Percentiles rank a stretch among this genome's conserved stretches.
Evolutionary conservation across 495 filamentous ascomycete species (phyloP).

Genomic region (Lasiosphaeria miniovina): DNA sequence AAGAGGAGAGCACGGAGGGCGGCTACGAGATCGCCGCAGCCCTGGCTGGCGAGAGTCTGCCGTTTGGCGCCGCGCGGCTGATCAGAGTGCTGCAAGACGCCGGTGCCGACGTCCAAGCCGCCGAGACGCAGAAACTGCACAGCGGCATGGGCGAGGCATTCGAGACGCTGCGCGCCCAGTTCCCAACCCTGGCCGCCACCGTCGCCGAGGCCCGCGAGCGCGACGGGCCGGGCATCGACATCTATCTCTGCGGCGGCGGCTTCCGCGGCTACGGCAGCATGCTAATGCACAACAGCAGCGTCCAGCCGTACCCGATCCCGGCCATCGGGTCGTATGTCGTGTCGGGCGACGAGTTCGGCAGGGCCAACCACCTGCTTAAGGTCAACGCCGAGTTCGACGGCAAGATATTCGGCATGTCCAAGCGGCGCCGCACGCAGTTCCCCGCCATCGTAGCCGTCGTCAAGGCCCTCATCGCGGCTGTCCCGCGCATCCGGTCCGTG

Average conservation of each 20-base stretch:
- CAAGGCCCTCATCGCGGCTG: constrained; percentile 61
- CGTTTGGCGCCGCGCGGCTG: constrained; percentile 84
- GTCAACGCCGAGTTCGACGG: constrained; percentile 50
- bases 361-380: constrained; percentile 57
- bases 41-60: constrained; percentile 54
- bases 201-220: constrained; percentile 48
- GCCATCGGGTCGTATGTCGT: constrained; percentile 80
- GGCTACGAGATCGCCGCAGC: constrained; percentile 48
- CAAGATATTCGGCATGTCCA: constrained; percentile 78
- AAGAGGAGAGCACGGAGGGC: constrained; percentile 46
- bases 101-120: constrained; percentile 39
- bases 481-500: constrained; percentile 68
- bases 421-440: constrained; percentile 74
- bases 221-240: constrained; percentile 55
- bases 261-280: constrained; percentile 90
- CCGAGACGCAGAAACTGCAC: constrained; percentile 56
- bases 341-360: constrained; percentile 55
- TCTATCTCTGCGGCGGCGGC: constrained; percentile 87
- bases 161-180: constrained; percentile 54
- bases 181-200: constrained; percentile 46
- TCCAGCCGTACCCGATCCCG: constrained; percentile 77
- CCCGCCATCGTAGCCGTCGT: constrained; percentile 81
- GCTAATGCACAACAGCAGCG: constrained; percentile 64
- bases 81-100: constrained; percentile 55
- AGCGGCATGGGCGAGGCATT: constrained; percentile 61